These are phyloP conservation scores for Tulasnella sp. DNA, from an alignment of 768 basidiomycete genomes.

Conservation along the genomic window DNA sequence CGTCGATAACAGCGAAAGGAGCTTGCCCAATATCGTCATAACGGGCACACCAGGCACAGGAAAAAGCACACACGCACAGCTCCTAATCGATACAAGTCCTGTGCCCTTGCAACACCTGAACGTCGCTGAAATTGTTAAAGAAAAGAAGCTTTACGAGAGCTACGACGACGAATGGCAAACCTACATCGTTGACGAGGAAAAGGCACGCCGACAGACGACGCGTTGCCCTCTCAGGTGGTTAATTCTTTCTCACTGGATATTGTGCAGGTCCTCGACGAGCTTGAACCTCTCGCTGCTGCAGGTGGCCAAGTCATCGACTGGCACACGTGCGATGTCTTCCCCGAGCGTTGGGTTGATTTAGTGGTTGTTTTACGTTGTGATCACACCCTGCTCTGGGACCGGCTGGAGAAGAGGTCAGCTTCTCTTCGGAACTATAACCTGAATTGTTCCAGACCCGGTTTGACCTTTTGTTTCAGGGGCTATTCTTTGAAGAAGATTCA, in stretches of 20 bases:
- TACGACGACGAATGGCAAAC: conserved; percentile 94
- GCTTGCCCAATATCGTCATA: conserved; percentile 51
- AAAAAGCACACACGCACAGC: conserved; percentile 85
- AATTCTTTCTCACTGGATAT: neutral
- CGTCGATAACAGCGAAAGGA: neutral
- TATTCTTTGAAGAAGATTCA: conserved; percentile 91
- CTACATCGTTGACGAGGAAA: conserved; percentile 93
- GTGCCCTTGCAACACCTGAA: conserved; percentile 74
- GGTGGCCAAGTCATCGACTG: conserved; percentile 88
- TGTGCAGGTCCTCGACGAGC: conserved; percentile 71
- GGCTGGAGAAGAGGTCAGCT: conserved; percentile 75
- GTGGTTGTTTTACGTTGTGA: conserved; percentile 88
- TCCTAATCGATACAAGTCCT: conserved; percentile 67
- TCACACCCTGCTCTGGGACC: conserved; percentile 79
- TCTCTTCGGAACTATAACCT: conserved; percentile 1
- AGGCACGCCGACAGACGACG: conserved; percentile 44
- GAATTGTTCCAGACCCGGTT: neutral
- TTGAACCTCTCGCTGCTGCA: conserved; percentile 58
- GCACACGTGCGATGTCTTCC: conserved; percentile 90
- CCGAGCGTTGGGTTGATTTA: conserved; percentile 93
- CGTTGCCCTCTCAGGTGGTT: neutral
- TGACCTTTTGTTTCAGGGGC: conserved; percentile 40
- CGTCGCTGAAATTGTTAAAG: conserved; percentile 83
- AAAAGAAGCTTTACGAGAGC: conserved; percentile 66
- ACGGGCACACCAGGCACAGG: conserved; percentile 73